Evolutionary conservation across 2,329 filamentous ascomycete genomes (phyloP).

Genomic region (Metarhizium sp.): DNA sequence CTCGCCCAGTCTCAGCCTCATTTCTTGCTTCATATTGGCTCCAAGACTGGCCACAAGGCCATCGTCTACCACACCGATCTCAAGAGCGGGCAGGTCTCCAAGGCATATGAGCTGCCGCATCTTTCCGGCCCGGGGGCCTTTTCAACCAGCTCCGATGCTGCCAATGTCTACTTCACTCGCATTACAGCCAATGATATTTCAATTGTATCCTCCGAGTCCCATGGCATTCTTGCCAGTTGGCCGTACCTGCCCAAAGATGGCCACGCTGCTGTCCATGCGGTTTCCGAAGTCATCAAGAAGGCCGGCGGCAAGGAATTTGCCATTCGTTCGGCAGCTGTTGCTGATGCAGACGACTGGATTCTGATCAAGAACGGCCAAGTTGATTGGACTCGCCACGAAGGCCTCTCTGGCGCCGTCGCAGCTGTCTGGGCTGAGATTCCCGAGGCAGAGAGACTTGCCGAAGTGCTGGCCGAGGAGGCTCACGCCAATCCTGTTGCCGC

Average conservation of each 20-base stretch:
- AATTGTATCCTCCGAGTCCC: slow-evolving; percentile 66
- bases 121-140: slow-evolving; percentile 64
- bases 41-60: slow-evolving; percentile 62
- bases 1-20: slow-evolving; percentile 64
- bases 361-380: slow-evolving; percentile 73
- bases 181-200: slow-evolving; percentile 65
- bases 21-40: slow-evolving; percentile 76
- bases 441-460: slow-evolving; percentile 63
- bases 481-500: slow-evolving; percentile 71
- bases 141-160: slow-evolving; percentile 65
- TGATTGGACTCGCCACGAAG: slow-evolving; percentile 75
- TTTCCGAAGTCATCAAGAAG: slow-evolving; percentile 75
- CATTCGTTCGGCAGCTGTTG: slow-evolving; percentile 65
- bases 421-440: slow-evolving; percentile 74
- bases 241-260: slow-evolving; percentile 36
- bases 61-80: slow-evolving; percentile 79
- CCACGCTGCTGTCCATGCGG: slow-evolving; percentile 52
- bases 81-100: slow-evolving; percentile 58
- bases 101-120: slow-evolving; percentile 71
- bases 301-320: slow-evolving; percentile 56
- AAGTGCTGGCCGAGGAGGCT: slow-evolving; percentile 76
- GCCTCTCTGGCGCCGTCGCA: slow-evolving; percentile 67
- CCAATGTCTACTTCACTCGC: slow-evolving; percentile 83
- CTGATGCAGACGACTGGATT: slow-evolving; percentile 64
- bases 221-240: slow-evolving; percentile 71